Evolutionary conservation across 164 flowering plant species (phyloP).

Genomic region (Nelumbo lutea): DNA sequence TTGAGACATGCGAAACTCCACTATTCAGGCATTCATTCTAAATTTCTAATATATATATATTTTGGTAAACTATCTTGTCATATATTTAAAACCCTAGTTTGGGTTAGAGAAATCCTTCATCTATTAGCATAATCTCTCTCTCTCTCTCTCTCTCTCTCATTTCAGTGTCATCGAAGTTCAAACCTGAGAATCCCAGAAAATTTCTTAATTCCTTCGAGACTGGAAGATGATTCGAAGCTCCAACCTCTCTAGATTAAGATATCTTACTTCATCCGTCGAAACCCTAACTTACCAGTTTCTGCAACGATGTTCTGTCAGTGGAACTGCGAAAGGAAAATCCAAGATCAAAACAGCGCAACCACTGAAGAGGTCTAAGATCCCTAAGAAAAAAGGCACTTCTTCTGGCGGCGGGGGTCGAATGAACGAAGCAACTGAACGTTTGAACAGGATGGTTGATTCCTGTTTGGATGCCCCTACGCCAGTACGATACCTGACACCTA

Average conservation of each 20-base stretch:
- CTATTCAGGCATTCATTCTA: no score
- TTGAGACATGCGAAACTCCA: no score
- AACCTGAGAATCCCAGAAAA: no score
- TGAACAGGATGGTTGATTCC: constrained; percentile 39
- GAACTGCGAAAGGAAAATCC: constrained; percentile 79
- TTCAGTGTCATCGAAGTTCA: no score
- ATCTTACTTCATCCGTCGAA: constrained; percentile 17
- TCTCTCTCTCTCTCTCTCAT: no score
- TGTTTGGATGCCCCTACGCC: constrained; percentile 72
- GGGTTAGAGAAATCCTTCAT: no score
- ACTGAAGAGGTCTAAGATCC: constrained; percentile 47
- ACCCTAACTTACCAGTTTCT: constrained; percentile 27
- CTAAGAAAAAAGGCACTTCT: constrained; percentile 40
- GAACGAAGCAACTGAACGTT: constrained; percentile 15
- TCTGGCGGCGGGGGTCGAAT: constrained; percentile 19
- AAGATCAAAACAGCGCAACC: constrained; percentile 50
- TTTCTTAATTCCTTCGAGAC: neutral
- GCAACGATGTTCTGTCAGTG: constrained; percentile 62
- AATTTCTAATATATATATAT: no score
- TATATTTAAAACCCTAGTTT: no score
- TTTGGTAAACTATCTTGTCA: no score
- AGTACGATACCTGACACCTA: constrained; percentile 45
- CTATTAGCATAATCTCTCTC: no score
- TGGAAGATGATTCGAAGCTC: constrained; percentile 6
- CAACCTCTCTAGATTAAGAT: constrained; percentile 18